These are phyloP conservation scores for Phaeosphaeria sp. DNA, from an alignment of 2,329 filamentous ascomycete genomes.

Conservation along the genomic window DNA sequence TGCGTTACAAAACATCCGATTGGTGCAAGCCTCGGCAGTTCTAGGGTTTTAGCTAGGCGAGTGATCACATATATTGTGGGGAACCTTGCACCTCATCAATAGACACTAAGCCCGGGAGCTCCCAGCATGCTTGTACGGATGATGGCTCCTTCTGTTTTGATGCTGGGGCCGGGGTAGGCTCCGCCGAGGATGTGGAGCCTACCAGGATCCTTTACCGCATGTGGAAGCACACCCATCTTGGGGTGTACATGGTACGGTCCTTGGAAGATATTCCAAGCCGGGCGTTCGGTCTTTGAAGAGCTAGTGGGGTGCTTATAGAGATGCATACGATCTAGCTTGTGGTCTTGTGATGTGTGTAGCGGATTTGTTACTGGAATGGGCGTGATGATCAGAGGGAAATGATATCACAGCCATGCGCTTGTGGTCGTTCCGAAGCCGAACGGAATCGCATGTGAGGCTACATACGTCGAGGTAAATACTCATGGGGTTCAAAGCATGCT, in stretches of 20 bases:
- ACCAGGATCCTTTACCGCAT: neutral
- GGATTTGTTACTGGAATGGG: neutral
- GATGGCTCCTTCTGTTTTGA: constrained; percentile 1
- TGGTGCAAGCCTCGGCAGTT: constrained; percentile 8
- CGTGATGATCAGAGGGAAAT: neutral
- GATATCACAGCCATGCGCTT: neutral
- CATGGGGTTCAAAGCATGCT: neutral
- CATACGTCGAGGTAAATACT: neutral
- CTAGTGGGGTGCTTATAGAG: neutral
- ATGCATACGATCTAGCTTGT: neutral
- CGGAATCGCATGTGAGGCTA: neutral
- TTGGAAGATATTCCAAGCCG: neutral
- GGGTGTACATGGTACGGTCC: neutral
- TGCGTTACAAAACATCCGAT: neutral
- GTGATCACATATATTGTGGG: constrained; percentile 8
- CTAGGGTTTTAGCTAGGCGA: neutral
- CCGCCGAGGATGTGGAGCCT: neutral
- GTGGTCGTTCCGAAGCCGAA: neutral
- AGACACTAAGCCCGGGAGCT: neutral
- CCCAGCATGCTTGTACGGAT: neutral
- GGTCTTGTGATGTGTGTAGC: neutral
- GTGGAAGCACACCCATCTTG: neutral
- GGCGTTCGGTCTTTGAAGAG: neutral
- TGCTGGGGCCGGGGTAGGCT: neutral
- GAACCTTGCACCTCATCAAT: constrained; percentile 7